phyloP scores from a whole-genome alignment of 257 asterid genomes.

The Lycium ferocissimum region DNA sequence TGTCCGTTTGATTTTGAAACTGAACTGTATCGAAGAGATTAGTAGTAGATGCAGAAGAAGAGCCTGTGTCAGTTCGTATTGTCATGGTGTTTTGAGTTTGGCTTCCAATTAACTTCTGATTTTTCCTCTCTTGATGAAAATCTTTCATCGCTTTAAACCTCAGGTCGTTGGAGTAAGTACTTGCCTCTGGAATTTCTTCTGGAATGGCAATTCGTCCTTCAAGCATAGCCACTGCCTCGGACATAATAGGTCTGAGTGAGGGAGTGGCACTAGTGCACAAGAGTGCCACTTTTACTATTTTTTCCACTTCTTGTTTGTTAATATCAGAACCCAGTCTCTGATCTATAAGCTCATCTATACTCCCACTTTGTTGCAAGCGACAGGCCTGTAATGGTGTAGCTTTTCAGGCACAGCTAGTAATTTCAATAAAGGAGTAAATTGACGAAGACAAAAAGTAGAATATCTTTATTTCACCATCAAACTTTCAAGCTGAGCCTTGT shows the following conservation, averaged over 20 bases:
- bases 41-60: constrained; percentile 38
- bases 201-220: constrained; percentile 72
- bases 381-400: constrained; percentile 57
- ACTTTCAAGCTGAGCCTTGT: constrained; percentile 2
- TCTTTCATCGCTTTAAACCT: constrained; percentile 85
- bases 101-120: constrained; percentile 42
- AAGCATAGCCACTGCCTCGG: constrained; percentile 82
- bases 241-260: constrained; percentile 76
- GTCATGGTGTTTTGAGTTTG: constrained; percentile 38
- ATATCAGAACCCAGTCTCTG: constrained; percentile 45
- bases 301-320: constrained; percentile 61
- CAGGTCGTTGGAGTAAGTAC: constrained; percentile 57
- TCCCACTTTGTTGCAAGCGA: constrained; percentile 63
- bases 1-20: neutral
- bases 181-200: constrained; percentile 53
- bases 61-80: constrained; percentile 11
- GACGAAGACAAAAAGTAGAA: neutral
- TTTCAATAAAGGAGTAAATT: neutral
- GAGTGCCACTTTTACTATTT: constrained; percentile 66
- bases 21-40: constrained; percentile 33
- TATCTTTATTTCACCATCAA: neutral
- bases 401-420: neutral
- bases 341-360: constrained; percentile 67
- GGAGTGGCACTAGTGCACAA: constrained; percentile 82
- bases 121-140: constrained; percentile 57